Conservation (phyloP, 108 stramenopile genomes). For the Skeletonema menzelii region DNA sequence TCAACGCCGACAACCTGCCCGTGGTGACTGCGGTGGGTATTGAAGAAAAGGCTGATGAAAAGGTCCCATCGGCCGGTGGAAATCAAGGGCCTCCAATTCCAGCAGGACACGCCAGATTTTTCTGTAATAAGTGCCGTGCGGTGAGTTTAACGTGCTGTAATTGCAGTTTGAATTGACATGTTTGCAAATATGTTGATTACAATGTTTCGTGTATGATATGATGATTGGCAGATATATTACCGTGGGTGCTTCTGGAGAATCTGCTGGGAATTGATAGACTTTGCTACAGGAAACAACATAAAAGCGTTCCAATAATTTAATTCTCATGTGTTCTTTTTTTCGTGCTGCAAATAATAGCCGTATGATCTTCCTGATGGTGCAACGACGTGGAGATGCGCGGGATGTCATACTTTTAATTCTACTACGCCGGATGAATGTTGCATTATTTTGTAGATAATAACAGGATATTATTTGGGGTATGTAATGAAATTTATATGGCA, state of each 20-base stretch:
- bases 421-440: constrained; percentile 74
- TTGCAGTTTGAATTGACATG: too few relatives aligned
- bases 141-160: constrained; percentile 41
- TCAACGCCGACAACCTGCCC: constrained; percentile 29
- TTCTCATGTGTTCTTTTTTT: constrained; percentile 7
- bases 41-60: constrained; percentile 17
- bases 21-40: constrained; percentile 30
- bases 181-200: too few relatives aligned
- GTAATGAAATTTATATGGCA: background rate
- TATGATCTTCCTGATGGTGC: constrained; percentile 79
- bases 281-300: background rate
- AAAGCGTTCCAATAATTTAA: background rate
- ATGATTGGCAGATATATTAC: background rate
- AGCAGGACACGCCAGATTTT: constrained; percentile 69
- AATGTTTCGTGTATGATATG: too few relatives aligned
- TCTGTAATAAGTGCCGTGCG: constrained; percentile 77
- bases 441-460: constrained; percentile 51
- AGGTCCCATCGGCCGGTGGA: background rate
- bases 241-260: too few relatives aligned
- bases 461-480: background rate
- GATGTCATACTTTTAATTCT: constrained; percentile 74
- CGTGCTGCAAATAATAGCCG: constrained; percentile 48
- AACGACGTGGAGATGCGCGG: constrained; percentile 77
- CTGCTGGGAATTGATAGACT: too few relatives aligned
- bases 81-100: constrained; percentile 53